Base-by-base conservation (phyloP, 2,329 filamentous ascomycete genomes). In the Colletotrichum sp. region DNA sequence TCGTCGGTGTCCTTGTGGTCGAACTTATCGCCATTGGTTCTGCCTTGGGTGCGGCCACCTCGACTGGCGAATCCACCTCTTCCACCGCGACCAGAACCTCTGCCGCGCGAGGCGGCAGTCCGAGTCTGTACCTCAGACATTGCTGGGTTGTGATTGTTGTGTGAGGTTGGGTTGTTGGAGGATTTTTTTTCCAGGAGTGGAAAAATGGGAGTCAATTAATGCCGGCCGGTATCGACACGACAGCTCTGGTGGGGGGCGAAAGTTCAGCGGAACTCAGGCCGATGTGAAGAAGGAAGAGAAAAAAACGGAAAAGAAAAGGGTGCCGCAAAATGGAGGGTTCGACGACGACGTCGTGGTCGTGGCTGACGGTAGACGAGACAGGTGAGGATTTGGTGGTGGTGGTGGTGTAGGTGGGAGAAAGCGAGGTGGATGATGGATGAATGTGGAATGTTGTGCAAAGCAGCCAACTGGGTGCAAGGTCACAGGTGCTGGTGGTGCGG, bases 61-160 rank as follows among this genome's bases (percentile, higher is more conserved):
- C 92, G 92, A 88, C 94, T 90, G 82, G 90, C 92, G 86, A 93
- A 94, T 80, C 93, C 94, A 85, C 93, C 93, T 88, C 94, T 91
- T 84, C 95, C 96, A 84, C 96, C 96, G 86, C 96, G 94, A 87
- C 93, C 91, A 85, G 95, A 94, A 89, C 95, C 95, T 92, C 97
- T 94, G 88, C 96, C 96, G 89, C 96, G 95, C 90, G 93, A 87
- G 88, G 95, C 93, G 86, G 93, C 91, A 85, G 94, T 91, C 91
- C 96, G 92, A 88, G 94, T 92, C 90, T 96, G 94, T 89, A 95
- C 92, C 92, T 99, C 96, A 91, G 97, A 98, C 97, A 99, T 99
- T 69, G 80, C 78, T 80, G 80, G 57, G 75, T 72, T 52, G 39
- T 75, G 63, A 34, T 75, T 66, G 8, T 69, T 69, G 62, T 75